Evolutionary conservation across 2,329 filamentous ascomycete species (phyloP).

Genomic region (Bipolaris sorokiniana): DNA sequence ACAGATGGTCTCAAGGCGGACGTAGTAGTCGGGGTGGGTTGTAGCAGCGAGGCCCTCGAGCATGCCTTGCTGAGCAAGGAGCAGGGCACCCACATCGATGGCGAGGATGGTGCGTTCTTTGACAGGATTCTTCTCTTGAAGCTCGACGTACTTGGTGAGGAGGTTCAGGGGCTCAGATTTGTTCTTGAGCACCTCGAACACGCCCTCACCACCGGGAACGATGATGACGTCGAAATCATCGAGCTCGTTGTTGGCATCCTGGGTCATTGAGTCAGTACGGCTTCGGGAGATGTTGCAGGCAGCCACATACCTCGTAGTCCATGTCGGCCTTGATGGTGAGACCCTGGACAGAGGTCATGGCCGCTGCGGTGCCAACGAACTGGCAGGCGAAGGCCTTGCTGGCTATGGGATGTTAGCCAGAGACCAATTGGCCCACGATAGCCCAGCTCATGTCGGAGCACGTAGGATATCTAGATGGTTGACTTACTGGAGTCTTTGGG

Average conservation of each 20-base stretch:
- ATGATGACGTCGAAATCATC: constrained; percentile 81
- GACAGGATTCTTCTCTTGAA: constrained; percentile 78
- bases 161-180: constrained; percentile 67
- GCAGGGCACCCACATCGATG: constrained; percentile 78
- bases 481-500: constrained; percentile 57
- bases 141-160: constrained; percentile 77
- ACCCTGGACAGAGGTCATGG: constrained; percentile 65
- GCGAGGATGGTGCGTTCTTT: constrained; percentile 83
- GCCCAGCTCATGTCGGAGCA: not conserved
- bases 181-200: constrained; percentile 66
- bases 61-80: constrained; percentile 77
- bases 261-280: constrained; percentile 1
- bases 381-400: constrained; percentile 62
- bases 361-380: constrained; percentile 55
- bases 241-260: constrained; percentile 73
- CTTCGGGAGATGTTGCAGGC: not conserved
- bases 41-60: constrained; percentile 80
- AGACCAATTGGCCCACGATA: constrained; percentile 5
- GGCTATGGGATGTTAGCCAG: constrained; percentile 47
- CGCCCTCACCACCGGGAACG: constrained; percentile 73
- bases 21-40: constrained; percentile 80
- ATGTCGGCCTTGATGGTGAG: constrained; percentile 76
- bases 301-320: constrained; percentile 62
- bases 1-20: constrained; percentile 81
- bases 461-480: not conserved